These are phyloP conservation scores for Stenocarpella maydis DNA, from an alignment of 2,329 filamentous ascomycete species.

Conservation along the genomic window DNA sequence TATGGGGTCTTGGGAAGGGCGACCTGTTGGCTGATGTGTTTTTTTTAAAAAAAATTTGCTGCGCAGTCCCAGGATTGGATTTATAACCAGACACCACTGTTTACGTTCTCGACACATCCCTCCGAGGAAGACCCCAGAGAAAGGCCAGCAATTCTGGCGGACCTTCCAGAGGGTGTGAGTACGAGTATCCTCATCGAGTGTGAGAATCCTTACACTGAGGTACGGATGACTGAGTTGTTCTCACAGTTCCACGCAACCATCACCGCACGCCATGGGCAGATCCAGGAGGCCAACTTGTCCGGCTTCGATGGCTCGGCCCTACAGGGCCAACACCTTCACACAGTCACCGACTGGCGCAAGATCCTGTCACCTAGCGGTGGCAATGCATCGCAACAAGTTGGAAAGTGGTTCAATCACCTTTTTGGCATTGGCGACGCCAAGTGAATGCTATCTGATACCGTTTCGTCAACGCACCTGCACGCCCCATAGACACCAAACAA, in stretches of 20 bases:
- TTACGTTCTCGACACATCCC: conserved; percentile 72
- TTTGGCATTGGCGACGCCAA: conserved; percentile 36
- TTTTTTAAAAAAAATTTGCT: too few relatives aligned
- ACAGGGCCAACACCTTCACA: conserved; percentile 39
- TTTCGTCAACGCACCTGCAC: conserved; percentile 26
- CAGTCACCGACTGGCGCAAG: conserved; percentile 43
- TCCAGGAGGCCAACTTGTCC: conserved; percentile 42
- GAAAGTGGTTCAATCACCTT: conserved; percentile 44
- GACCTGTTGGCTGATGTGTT: conserved; percentile 43
- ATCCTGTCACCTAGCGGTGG: conserved; percentile 35
- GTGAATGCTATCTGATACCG: neutral
- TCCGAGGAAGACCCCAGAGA: conserved; percentile 65
- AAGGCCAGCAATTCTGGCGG: conserved; percentile 58
- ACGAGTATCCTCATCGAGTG: too few relatives aligned
- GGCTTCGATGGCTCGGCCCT: conserved; percentile 39
- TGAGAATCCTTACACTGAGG: neutral
- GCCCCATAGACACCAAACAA: conserved; percentile 21
- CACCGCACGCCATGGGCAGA: conserved; percentile 50
- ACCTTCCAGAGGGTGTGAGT: conserved; percentile 57
- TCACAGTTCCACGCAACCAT: conserved; percentile 45
- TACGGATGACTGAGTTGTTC: neutral
- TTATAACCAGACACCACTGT: conserved; percentile 86
- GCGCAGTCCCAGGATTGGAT: conserved; percentile 74
- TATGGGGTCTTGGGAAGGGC: too few relatives aligned
- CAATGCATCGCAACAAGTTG: conserved; percentile 35